These are phyloP conservation scores for Exserohilum turcica DNA, from an alignment of 2,329 filamentous ascomycete species.

Conservation along the genomic window DNA sequence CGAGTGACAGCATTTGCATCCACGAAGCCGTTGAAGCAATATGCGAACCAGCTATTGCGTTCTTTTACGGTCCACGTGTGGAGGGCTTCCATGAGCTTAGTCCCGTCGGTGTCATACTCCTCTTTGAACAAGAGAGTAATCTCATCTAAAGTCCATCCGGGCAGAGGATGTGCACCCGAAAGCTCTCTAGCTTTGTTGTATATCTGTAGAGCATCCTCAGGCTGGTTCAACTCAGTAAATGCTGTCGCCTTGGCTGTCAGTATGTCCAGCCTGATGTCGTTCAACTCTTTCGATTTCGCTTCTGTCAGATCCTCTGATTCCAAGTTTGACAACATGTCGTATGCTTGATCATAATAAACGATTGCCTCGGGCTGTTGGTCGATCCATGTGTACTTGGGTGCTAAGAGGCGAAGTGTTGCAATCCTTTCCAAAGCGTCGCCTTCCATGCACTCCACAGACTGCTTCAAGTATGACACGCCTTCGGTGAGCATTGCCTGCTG, in stretches of 20 bases:
- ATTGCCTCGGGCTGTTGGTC: neutral
- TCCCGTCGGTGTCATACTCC: neutral
- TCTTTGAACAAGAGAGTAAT: neutral
- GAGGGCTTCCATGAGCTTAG: neutral
- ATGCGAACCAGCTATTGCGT: neutral
- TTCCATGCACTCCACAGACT: neutral
- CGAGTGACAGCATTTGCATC: neutral
- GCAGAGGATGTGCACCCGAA: neutral
- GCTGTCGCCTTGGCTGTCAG: neutral
- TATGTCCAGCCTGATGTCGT: neutral
- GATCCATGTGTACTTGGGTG: neutral
- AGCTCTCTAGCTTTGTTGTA: neutral
- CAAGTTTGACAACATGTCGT: neutral
- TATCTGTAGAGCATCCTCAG: neutral
- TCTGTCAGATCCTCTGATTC: neutral
- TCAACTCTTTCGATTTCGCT: neutral
- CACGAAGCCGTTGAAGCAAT: neutral
- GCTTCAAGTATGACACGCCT: neutral
- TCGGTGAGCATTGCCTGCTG: neutral
- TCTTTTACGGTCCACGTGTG: slow-evolving; percentile 1
- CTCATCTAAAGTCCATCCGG: neutral
- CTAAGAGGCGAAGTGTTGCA: neutral
- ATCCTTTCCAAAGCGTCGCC: neutral
- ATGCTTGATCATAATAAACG: neutral
- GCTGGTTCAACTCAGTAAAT: neutral